Evolutionary conservation across 1,284 basidiomycete species (phyloP).

Genomic region (Afroboletus lepidellus): DNA sequence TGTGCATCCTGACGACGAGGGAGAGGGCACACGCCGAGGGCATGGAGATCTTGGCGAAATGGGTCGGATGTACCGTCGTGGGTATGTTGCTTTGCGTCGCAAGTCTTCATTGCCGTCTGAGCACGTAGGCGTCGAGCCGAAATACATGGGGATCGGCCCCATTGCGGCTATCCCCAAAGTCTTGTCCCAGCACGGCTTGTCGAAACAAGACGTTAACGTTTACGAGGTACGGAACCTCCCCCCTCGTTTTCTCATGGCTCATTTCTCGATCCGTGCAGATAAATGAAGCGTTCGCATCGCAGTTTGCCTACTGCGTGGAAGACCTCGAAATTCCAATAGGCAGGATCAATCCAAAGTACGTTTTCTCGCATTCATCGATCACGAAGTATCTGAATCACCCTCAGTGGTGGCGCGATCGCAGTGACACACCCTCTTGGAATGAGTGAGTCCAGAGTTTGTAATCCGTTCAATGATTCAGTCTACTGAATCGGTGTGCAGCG

Average conservation of each 20-base stretch:
- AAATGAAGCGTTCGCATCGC: slow-evolving; percentile 82
- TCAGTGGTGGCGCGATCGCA: slow-evolving; percentile 84
- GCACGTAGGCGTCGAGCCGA: slow-evolving; percentile 71
- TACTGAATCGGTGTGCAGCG: slow-evolving; percentile 52
- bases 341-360: slow-evolving; percentile 85
- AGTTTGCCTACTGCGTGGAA: slow-evolving; percentile 80
- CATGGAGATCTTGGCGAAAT: slow-evolving; percentile 88
- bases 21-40: slow-evolving; percentile 81
- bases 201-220: slow-evolving; percentile 83
- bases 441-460: slow-evolving; percentile 55
- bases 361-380: slow-evolving; percentile 7
- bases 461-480: neutral
- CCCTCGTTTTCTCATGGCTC: slow-evolving; percentile 18
- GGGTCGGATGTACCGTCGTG: slow-evolving; percentile 77
- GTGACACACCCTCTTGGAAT: slow-evolving; percentile 79
- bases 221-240: slow-evolving; percentile 65
- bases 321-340: slow-evolving; percentile 76
- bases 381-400: neutral
- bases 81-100: slow-evolving; percentile 45
- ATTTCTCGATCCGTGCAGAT: slow-evolving; percentile 44
- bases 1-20: slow-evolving; percentile 86
- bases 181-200: slow-evolving; percentile 70
- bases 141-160: slow-evolving; percentile 85
- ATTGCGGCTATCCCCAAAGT: slow-evolving; percentile 83
- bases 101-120: slow-evolving; percentile 5